Conservation (phyloP, 1,139 yeast species). For the Ogataea hybrid region DNA sequence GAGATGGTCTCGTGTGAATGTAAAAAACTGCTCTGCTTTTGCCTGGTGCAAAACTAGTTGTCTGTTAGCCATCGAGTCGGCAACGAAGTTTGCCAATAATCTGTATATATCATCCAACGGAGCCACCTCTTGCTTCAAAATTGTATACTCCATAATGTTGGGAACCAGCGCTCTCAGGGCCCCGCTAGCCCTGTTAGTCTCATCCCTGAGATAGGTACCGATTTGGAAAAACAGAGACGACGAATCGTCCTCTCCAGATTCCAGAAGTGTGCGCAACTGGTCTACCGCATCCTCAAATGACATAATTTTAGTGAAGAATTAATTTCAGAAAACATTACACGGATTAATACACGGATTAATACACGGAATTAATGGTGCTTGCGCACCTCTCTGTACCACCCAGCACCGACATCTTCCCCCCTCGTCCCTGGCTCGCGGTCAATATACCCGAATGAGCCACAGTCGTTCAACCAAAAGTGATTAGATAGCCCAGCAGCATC, state of each 20-base stretch:
- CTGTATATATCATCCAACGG: conserved; percentile 10
- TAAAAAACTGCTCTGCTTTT: background rate
- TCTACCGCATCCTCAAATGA: background rate
- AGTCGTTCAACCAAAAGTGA: conserved; percentile 74
- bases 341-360: background rate
- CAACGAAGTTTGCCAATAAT: conserved; percentile 25
- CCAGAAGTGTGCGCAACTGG: background rate
- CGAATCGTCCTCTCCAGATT: too few species aligned
- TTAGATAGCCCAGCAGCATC: conserved; percentile 81
- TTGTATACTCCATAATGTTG: conserved; percentile 9
- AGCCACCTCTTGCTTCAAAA: conserved; percentile 1
- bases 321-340: conserved; percentile 3
- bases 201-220: conserved; percentile 5
- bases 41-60: conserved; percentile 1
- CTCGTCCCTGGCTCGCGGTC: conserved; percentile 61
- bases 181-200: conserved; percentile 1
- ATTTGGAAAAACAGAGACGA: too few species aligned
- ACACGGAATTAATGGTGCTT: conserved; percentile 12
- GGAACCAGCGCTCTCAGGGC: conserved; percentile 3
- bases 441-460: conserved; percentile 56
- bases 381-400: conserved; percentile 53
- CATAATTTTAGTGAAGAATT: background rate
- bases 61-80: conserved; percentile 21
- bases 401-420: conserved; percentile 69
- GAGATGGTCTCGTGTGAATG: conserved; percentile 1